Conservation (phyloP, 768 basidiomycete species). For the Leccinum variicolor region DNA sequence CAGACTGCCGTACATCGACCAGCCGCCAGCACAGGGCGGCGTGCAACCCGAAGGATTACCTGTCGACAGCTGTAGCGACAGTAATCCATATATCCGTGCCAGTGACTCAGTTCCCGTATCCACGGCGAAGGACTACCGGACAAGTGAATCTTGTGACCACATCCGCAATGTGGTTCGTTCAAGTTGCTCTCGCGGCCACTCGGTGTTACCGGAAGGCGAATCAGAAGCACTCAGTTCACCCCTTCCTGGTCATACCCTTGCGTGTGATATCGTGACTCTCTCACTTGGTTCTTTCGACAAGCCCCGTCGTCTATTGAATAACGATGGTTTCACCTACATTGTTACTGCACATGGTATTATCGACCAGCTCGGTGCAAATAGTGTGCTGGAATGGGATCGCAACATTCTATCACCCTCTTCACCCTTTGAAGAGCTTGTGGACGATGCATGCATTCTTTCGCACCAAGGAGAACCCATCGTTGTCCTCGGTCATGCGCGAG, state of each 20-base stretch:
- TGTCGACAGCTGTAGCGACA: background rate
- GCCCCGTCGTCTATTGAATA: constrained; percentile 36
- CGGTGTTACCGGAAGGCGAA: background rate
- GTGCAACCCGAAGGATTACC: background rate
- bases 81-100: background rate
- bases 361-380: constrained; percentile 24
- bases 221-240: background rate
- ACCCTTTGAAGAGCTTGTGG: constrained; percentile 32
- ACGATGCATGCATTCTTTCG: constrained; percentile 41
- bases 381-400: constrained; percentile 13
- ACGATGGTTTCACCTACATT: constrained; percentile 17
- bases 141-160: background rate
- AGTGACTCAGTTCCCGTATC: background rate
- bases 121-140: background rate
- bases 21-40: background rate
- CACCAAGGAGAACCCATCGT: constrained; percentile 23
- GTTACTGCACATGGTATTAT: constrained; percentile 41
- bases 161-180: background rate
- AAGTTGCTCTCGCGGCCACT: background rate
- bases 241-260: background rate
- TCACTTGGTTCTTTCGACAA: constrained; percentile 34
- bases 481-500: constrained; percentile 39
- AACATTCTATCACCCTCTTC: constrained; percentile 19
- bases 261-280: constrained; percentile 7
- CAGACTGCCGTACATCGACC: background rate